Conservation (phyloP, 495 filamentous ascomycete genomes). For the Neurospora sp. region DNA sequence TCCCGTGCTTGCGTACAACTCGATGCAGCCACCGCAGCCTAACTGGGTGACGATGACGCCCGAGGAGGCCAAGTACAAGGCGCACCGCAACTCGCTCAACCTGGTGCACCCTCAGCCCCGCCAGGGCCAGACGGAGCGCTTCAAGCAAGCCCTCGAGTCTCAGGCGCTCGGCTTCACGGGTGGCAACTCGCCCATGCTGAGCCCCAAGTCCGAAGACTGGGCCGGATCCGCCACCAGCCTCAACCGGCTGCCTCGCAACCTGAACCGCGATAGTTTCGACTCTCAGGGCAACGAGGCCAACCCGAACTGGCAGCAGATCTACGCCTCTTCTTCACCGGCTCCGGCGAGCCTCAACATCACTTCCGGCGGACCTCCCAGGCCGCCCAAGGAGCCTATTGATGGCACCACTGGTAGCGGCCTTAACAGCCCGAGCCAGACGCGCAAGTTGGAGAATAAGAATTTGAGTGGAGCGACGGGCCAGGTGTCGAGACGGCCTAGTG, state of each 20-base stretch:
- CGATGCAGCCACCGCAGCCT: slow-evolving; percentile 21
- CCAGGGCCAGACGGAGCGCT: slow-evolving; percentile 69
- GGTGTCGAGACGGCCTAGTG: slow-evolving; percentile 35
- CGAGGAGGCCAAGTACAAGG: slow-evolving; percentile 84
- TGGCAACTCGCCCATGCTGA: slow-evolving; percentile 41
- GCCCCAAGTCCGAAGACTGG: slow-evolving; percentile 68
- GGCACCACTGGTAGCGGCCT: slow-evolving; percentile 8
- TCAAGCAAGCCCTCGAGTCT: slow-evolving; percentile 69
- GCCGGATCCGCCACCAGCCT: slow-evolving; percentile 50
- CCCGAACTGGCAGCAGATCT: slow-evolving; percentile 24
- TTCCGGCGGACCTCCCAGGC: slow-evolving; percentile 32
- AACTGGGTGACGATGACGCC: slow-evolving; percentile 40
- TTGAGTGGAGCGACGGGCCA: slow-evolving; percentile 33
- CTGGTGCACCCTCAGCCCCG: slow-evolving; percentile 86
- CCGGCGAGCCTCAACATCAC: slow-evolving; percentile 13
- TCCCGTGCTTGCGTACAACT: slow-evolving; percentile 10
- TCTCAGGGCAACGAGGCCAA: slow-evolving; percentile 21
- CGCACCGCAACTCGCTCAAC: slow-evolving; percentile 80
- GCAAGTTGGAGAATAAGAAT: slow-evolving; percentile 39
- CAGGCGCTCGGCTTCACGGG: slow-evolving; percentile 57
- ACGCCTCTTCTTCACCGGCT: slow-evolving; percentile 24
- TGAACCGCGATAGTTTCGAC: slow-evolving; percentile 36
- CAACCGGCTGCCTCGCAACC: slow-evolving; percentile 27
- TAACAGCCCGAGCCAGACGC: slow-evolving; percentile 10
- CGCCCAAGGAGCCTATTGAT: slow-evolving; percentile 43